phyloP scores from a whole-genome alignment of 106 monocot genomes.

The Acanthochlamys bracteata region DNA sequence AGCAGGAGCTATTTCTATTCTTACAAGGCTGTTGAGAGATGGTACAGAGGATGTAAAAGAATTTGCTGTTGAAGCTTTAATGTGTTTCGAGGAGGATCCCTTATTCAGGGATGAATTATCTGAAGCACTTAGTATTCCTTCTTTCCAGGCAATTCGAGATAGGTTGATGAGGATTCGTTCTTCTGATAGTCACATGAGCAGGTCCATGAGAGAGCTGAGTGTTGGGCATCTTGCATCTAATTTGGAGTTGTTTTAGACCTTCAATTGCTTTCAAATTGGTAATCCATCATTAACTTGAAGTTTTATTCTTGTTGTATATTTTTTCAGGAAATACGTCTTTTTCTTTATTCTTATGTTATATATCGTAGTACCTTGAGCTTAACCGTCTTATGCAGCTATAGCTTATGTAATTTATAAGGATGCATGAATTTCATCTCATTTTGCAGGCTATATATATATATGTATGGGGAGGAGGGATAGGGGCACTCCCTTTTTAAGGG shows the following conservation, averaged over 20 bases:
- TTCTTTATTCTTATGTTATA: no score
- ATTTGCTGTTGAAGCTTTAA: conserved; percentile 30
- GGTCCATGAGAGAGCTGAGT: conserved; percentile 24
- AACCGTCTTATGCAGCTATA: no score
- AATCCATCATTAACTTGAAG: background rate
- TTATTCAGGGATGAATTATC: conserved; percentile 19
- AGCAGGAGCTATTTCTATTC: conserved; percentile 30
- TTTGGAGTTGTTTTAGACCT: conserved; percentile 7
- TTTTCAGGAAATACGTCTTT: background rate
- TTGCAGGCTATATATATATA: no score
- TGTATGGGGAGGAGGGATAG: no score
- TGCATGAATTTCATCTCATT: no score
- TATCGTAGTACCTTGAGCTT: no score
- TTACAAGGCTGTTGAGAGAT: conserved; percentile 25
- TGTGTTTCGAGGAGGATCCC: conserved; percentile 37
- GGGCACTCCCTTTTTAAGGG: no score
- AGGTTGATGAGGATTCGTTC: conserved; percentile 13
- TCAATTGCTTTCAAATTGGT: background rate
- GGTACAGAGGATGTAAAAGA: conserved; percentile 35
- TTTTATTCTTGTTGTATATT: background rate
- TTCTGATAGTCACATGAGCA: conserved; percentile 18
- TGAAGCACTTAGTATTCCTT: conserved; percentile 19
- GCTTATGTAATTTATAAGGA: no score
- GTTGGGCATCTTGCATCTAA: conserved; percentile 14
- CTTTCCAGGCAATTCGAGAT: conserved; percentile 20